A percentile compares a stretch with the other conserved stretches of the same genome.
phyloP scores from a whole-genome alignment of 2,329 filamentous ascomycete species.

The Kalmusia sp. region DNA sequence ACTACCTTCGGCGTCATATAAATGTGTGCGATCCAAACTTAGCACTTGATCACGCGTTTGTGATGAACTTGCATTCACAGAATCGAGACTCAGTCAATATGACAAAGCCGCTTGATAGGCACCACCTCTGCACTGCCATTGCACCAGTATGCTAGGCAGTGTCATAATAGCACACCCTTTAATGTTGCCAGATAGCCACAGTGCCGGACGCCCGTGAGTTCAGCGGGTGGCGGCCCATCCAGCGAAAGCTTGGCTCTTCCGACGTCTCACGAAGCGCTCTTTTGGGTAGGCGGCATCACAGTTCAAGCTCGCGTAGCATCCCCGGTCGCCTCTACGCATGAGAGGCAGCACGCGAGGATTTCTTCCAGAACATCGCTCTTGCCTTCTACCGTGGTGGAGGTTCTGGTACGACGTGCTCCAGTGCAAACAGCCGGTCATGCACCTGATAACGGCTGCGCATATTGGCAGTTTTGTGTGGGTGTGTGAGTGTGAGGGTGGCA shows the following conservation, averaged over 20 bases:
- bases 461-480: constrained; percentile 13
- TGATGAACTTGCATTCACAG: neutral
- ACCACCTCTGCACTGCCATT: neutral
- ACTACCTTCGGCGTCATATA: neutral
- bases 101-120: constrained; percentile 2
- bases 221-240: constrained; percentile 9
- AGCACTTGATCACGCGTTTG: neutral
- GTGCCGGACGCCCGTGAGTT: neutral
- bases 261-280: constrained; percentile 18
- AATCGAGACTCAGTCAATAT: neutral
- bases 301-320: constrained; percentile 3
- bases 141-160: constrained; percentile 1
- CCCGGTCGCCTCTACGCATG: constrained; percentile 15
- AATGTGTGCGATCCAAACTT: neutral
- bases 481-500: constrained; percentile 6
- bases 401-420: constrained; percentile 20
- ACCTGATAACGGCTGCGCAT: constrained; percentile 18
- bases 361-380: constrained; percentile 26
- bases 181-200: neutral
- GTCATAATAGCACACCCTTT: neutral
- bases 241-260: constrained; percentile 14
- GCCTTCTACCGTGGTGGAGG: constrained; percentile 6
- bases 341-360: constrained; percentile 7
- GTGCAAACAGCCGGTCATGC: constrained; percentile 26
- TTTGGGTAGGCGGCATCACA: neutral